Base-by-base conservation (phyloP, 2,329 filamentous ascomycete genomes). In the Myriosclerotinia curreyana region DNA sequence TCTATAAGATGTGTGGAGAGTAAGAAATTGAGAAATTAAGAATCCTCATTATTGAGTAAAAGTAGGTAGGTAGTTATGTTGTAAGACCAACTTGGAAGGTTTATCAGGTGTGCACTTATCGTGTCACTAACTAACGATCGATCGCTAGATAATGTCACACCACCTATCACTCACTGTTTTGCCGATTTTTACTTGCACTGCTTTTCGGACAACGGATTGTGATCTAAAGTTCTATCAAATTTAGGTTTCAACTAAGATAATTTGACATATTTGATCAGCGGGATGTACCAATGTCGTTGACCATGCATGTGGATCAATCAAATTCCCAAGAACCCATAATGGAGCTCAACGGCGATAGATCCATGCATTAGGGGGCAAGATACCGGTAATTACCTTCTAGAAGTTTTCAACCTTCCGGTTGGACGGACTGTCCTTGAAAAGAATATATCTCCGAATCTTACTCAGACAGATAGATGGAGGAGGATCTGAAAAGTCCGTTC, bases 311-410 rank as follows among this genome's bases (percentile, higher is more conserved):
- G 28, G 42, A 58, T 48, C 40, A 5, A 42, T 28, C 38, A 9
- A 44, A n/a, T n/a, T 28, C 46, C 25, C 15, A 31, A 55, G 15
- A 22, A 25, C 38, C 53, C 53, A 48, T 14, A 36, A 42, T 59
- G 55, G 55, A 59, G 28, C 55, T 48, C 42, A 59, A 46, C 55
- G 55, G 55, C 55, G 42, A 53, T 48, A 15, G 42, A 36, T 48
- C 42, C 55, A 59, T 59, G 55, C 28, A 48, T 59, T 28, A 63
- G 52, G 61, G 61, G 61, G 52, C 14, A 22, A 22, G 25, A 36
- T 48, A 50, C 50, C 61, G 61, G 61, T 63, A 63, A 63, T 63
- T 63, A n/a, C 22, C 44, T 63, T 58, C 42, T 58, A 50, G 44
- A 63, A 63, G 42, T 49, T 50, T 50, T 48, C n/a, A 49, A 58